A percentile compares a stretch with the other conserved stretches of the same genome.
Conservation (phyloP, 2,329 filamentous ascomycete species). For the Simplicillium sp. region DNA sequence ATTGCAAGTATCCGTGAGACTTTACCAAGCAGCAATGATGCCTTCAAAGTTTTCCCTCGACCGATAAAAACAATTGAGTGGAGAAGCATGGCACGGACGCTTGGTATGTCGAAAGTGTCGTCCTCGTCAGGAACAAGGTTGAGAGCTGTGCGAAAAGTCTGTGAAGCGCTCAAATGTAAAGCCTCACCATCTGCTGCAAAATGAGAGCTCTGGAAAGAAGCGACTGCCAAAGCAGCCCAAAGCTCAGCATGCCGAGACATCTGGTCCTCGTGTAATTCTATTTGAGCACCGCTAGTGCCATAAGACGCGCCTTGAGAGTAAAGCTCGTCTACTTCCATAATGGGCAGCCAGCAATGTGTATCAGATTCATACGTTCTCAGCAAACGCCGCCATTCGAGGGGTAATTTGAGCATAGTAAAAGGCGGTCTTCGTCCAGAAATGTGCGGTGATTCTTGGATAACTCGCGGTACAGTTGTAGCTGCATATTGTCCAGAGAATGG, state of each 20-base stretch:
- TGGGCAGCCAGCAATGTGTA: conserved; percentile 68
- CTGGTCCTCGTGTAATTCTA: conserved; percentile 13
- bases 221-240: conserved; percentile 50
- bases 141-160: conserved; percentile 42
- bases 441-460: background rate
- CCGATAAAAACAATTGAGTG: conserved; percentile 56
- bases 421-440: background rate
- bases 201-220: conserved; percentile 40
- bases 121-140: conserved; percentile 38
- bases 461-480: background rate
- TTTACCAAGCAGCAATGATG: conserved; percentile 56
- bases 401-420: conserved; percentile 26
- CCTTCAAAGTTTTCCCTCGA: conserved; percentile 42
- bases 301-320: conserved; percentile 38
- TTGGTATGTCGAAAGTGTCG: conserved; percentile 32
- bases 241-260: conserved; percentile 44
- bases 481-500: background rate
- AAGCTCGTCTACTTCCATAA: conserved; percentile 57
- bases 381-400: conserved; percentile 46
- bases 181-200: conserved; percentile 2
- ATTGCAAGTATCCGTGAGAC: conserved; percentile 40
- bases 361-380: conserved; percentile 68
- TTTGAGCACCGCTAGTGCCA: conserved; percentile 19
- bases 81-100: conserved; percentile 33
- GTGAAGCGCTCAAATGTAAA: conserved; percentile 2